These are phyloP conservation scores for Zymoseptoria crescenta DNA, from an alignment of 2,329 filamentous ascomycete genomes.

Conservation along the genomic window DNA sequence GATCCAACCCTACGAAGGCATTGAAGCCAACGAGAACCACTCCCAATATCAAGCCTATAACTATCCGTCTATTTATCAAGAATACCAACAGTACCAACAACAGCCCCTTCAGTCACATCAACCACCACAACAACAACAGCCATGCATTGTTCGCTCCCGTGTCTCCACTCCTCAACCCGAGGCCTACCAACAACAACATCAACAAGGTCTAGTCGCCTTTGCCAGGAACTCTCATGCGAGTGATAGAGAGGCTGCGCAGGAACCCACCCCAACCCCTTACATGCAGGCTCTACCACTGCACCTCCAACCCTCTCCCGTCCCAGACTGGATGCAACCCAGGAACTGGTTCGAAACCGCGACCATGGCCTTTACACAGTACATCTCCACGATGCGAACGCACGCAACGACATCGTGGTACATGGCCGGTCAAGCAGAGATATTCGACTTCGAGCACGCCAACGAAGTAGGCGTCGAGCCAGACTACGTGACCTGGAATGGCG, in stretches of 20 bases:
- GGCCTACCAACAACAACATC: not conserved
- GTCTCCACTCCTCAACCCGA: not conserved
- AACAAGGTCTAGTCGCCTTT: not conserved
- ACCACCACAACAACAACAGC: not conserved
- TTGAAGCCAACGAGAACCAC: not conserved
- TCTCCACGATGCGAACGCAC: not conserved
- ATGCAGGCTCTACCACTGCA: not conserved
- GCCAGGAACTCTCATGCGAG: not conserved
- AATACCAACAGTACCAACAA: not conserved
- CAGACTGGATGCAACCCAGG: not conserved
- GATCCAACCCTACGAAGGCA: not conserved
- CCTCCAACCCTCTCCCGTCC: not conserved
- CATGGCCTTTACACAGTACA: not conserved
- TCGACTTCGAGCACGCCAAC: not conserved
- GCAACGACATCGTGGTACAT: not conserved
- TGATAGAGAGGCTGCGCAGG: too few relatives aligned
- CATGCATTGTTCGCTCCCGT: not conserved
- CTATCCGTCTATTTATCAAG: not conserved
- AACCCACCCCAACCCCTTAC: not conserved
- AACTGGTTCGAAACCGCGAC: not conserved
- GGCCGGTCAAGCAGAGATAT: not conserved
- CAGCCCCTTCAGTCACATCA: not conserved
- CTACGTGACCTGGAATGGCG: not conserved
- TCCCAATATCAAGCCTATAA: not conserved
- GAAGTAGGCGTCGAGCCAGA: not conserved